phyloP scores from a whole-genome alignment of 768 basidiomycete genomes.

The Lentinula sp. region DNA sequence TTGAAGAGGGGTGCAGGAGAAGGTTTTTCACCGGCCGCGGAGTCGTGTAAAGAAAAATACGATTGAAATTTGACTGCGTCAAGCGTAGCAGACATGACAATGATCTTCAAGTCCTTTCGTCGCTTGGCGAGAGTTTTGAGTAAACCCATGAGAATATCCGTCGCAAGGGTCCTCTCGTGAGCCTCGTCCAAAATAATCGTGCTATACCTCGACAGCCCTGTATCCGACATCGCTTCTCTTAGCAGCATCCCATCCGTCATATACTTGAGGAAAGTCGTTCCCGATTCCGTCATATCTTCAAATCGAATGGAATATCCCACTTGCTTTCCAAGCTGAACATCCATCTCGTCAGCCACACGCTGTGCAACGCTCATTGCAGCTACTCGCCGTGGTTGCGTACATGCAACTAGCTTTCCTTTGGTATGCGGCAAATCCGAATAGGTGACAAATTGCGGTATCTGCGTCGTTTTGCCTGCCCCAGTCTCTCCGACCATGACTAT shows the following conservation, averaged over 20 bases:
- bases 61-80: conserved; percentile 96
- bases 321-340: conserved; percentile 88
- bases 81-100: conserved; percentile 97
- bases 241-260: conserved; percentile 99
- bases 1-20: conserved; percentile 71
- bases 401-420: conserved; percentile 87
- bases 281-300: conserved; percentile 89
- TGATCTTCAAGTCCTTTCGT: conserved; percentile 88
- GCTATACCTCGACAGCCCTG: conserved; percentile 81
- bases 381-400: conserved; percentile 94
- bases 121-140: conserved; percentile 79
- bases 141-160: conserved; percentile 97
- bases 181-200: conserved; percentile 99
- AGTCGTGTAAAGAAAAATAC: conserved; percentile 62
- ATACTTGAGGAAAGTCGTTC: conserved; percentile 95
- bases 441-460: conserved; percentile 92
- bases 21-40: conserved; percentile 20
- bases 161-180: conserved; percentile 95
- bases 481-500: conserved; percentile 93
- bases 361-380: conserved; percentile 98
- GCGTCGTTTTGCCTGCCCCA: conserved; percentile 20
- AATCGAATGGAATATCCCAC: conserved; percentile 99
- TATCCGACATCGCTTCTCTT: conserved; percentile 98
- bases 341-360: conserved; percentile 99
- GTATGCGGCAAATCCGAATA: conserved; percentile 91